phyloP scores from a whole-genome alignment of 495 filamentous ascomycete genomes.

The Trichoderma erinaceum region DNA sequence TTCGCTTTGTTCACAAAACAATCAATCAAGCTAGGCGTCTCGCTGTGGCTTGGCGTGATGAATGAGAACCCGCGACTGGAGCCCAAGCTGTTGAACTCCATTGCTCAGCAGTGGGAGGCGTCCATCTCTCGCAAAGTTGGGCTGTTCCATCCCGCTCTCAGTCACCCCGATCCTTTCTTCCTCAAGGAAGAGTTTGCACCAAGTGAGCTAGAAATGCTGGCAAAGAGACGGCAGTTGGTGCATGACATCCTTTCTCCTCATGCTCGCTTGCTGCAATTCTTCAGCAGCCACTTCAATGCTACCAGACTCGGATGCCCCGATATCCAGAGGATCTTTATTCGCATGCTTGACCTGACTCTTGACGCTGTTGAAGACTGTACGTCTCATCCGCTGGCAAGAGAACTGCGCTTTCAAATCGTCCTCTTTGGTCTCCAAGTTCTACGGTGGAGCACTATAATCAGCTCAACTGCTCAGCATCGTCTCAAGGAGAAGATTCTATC shows the following conservation, averaged over 20 bases:
- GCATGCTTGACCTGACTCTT: conserved; percentile 69
- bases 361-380: conserved; percentile 61
- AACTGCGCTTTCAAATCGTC: conserved; percentile 82
- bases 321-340: conserved; percentile 71
- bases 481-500: conserved; percentile 85
- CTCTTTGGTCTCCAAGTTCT: conserved; percentile 75
- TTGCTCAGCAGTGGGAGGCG: conserved; percentile 80
- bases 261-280: conserved; percentile 75
- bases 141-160: conserved; percentile 70
- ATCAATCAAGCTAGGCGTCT: conserved; percentile 89
- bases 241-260: conserved; percentile 81
- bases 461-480: conserved; percentile 56
- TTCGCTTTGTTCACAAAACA: conserved; percentile 91
- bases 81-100: conserved; percentile 71
- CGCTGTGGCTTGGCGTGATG: conserved; percentile 92
- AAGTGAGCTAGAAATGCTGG: conserved; percentile 70
- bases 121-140: conserved; percentile 69
- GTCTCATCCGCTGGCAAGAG: conserved; percentile 79
- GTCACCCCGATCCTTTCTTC: conserved; percentile 83
- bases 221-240: conserved; percentile 65
- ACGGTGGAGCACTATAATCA: conserved; percentile 58
- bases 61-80: conserved; percentile 91
- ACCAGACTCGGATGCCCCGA: conserved; percentile 73
- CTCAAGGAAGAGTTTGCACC: conserved; percentile 88
- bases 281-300: conserved; percentile 90